Evolutionary conservation across 2,329 filamentous ascomycete genomes (phyloP), one percentile per base, ranked within the genome.

Genomic region (Ambrosiella xylebori): DNA sequence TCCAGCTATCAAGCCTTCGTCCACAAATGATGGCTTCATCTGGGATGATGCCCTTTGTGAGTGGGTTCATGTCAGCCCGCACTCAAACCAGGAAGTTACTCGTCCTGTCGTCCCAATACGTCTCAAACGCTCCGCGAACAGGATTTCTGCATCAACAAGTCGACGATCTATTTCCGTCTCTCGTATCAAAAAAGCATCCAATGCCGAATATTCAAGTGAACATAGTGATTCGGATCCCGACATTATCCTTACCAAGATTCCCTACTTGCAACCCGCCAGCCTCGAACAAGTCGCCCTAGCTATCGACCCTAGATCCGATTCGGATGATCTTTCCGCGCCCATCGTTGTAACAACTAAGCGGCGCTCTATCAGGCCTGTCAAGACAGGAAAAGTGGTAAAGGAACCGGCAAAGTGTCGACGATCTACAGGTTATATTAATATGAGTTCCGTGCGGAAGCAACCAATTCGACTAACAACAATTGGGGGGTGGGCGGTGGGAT

Each of bases 31-130:
- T 1, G 69, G 69, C 6, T 72, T 69, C 66, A 63, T 64, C 45
- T 72, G 70, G 70, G 70, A 72, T 54, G 69, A 71, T 45, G 69
- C 68, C 15, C 71, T 72, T 35, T 69, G 70, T 56, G 70, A 72
- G 59, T 72, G 70, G 70, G 67, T 71, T 40, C 57, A 55, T 17
- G 57, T 37, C 44, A 50, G 8, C 6, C 53, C 27, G 37, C 52
- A 13, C 17, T 15, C 17, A 41, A 19, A 17, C n/a, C 49, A 7
- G 13, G n/a, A n/a, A 19, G 8, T 19, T 27, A 17, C 47, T 15
- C 19, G 19, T 35, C 57, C 12, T 15, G 27, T 39, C 41, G 36
- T 38, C 11, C 15, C 40, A 19, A 41, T 11, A 35, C 45, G 38
- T 17, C 12, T 51, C 9, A 57, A 57, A 41, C 56, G 47, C 9